These are phyloP conservation scores for Akanthomyces lecanii DNA, from an alignment of 2,329 filamentous ascomycete genomes.

Conservation along the genomic window DNA sequence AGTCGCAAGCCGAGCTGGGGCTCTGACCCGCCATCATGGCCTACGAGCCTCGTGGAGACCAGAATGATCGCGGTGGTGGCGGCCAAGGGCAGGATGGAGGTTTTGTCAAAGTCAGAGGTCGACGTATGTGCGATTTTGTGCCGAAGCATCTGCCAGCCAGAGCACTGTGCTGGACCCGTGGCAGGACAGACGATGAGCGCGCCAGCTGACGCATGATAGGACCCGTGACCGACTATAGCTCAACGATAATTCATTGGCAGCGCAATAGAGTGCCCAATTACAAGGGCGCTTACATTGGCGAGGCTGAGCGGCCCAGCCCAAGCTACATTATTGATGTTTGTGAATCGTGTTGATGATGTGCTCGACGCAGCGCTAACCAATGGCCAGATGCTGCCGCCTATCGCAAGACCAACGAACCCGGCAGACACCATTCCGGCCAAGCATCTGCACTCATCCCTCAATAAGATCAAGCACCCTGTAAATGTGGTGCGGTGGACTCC, in stretches of 20 bases:
- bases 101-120: slow-evolving; percentile 47
- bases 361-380: slow-evolving; percentile 20
- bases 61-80: slow-evolving; percentile 37
- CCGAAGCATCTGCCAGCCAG: neutral
- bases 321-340: slow-evolving; percentile 88
- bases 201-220: slow-evolving; percentile 45
- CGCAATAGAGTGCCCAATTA: slow-evolving; percentile 67
- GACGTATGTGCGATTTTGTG: slow-evolving; percentile 40
- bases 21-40: slow-evolving; percentile 37
- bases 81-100: slow-evolving; percentile 40
- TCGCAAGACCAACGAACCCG: slow-evolving; percentile 67
- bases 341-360: slow-evolving; percentile 16
- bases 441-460: slow-evolving; percentile 94
- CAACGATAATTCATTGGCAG: slow-evolving; percentile 89
- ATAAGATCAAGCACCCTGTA: slow-evolving; percentile 96
- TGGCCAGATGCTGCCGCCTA: slow-evolving; percentile 75
- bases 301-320: slow-evolving; percentile 76
- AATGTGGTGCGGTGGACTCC: slow-evolving; percentile 98
- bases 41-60: slow-evolving; percentile 51
- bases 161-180: neutral
- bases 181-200: slow-evolving; percentile 4
- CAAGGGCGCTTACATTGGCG: slow-evolving; percentile 65
- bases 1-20: slow-evolving; percentile 16
- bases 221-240: slow-evolving; percentile 88
- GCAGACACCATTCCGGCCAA: slow-evolving; percentile 90